Evolutionary conservation across 176 grass and related monocot species (phyloP).

Genomic region (Aegilops umbellulata): DNA sequence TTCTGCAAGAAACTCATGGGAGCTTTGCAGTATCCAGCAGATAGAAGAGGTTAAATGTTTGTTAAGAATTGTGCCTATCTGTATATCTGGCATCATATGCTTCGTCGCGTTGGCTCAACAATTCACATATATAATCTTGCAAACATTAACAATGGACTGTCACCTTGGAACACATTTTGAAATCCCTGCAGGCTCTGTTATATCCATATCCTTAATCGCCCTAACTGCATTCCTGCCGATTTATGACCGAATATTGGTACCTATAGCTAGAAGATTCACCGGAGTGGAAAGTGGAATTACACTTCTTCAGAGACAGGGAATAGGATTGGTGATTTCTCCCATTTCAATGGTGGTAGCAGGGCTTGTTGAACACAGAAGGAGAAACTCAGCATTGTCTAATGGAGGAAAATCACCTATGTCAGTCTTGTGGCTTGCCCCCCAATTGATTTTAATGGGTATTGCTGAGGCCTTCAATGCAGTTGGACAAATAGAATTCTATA

Average conservation of each 20-base stretch:
- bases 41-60: slow-evolving; percentile 87
- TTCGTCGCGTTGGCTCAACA: slow-evolving; percentile 66
- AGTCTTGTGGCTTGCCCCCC: slow-evolving; percentile 69
- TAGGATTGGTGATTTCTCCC: slow-evolving; percentile 45
- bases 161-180: slow-evolving; percentile 59
- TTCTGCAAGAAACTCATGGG: slow-evolving; percentile 53
- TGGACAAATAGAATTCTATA: slow-evolving; percentile 85
- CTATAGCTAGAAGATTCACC: slow-evolving; percentile 49
- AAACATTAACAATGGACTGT: slow-evolving; percentile 55
- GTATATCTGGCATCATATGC: slow-evolving; percentile 56
- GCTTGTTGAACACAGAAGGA: slow-evolving; percentile 55
- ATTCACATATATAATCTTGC: slow-evolving; percentile 58
- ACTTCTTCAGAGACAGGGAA: slow-evolving; percentile 78
- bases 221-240: slow-evolving; percentile 60
- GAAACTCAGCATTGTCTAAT: slow-evolving; percentile 58
- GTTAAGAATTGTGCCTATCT: slow-evolving; percentile 70
- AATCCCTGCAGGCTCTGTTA: slow-evolving; percentile 58
- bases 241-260: slow-evolving; percentile 63
- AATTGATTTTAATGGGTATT: slow-evolving; percentile 67
- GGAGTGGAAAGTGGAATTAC: slow-evolving; percentile 65
- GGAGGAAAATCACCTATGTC: slow-evolving; percentile 64
- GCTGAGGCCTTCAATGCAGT: slow-evolving; percentile 64
- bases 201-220: slow-evolving; percentile 46
- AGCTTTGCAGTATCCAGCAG: slow-evolving; percentile 68
- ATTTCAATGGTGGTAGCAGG: slow-evolving; percentile 76